phyloP scores from a whole-genome alignment of 768 basidiomycete genomes.

The Phylloporus rhodoxanthus region DNA sequence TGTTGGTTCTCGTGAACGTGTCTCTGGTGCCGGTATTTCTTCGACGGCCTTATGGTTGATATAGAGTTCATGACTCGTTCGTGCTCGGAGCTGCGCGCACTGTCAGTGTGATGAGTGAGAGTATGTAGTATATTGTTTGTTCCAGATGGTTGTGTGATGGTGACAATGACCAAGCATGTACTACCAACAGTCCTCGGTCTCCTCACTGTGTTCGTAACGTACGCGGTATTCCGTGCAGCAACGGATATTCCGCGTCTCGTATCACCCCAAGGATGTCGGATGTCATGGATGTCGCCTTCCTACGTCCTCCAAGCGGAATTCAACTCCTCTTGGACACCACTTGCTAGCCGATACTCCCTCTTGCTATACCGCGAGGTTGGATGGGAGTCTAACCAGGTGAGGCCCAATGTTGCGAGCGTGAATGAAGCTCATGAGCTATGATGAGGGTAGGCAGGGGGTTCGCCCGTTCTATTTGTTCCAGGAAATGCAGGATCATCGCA shows the following conservation, averaged over 20 bases:
- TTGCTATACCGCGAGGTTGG: slow-evolving; percentile 87
- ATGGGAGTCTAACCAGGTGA: slow-evolving; percentile 67
- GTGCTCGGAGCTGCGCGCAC: too few relatives aligned
- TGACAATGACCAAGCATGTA: slow-evolving; percentile 10
- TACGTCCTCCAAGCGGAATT: slow-evolving; percentile 72
- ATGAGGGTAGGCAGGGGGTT: slow-evolving; percentile 36
- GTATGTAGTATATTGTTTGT: too few relatives aligned
- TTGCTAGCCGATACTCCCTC: slow-evolving; percentile 74
- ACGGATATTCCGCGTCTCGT: slow-evolving; percentile 43
- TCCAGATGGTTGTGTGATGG: background rate
- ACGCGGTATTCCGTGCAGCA: slow-evolving; percentile 39
- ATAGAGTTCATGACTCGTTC: too few relatives aligned
- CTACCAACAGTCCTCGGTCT: slow-evolving; percentile 20
- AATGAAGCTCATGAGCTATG: background rate
- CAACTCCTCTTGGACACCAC: slow-evolving; percentile 61
- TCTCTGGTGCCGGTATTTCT: too few relatives aligned
- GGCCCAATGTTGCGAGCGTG: slow-evolving; percentile 7
- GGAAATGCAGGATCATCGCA: slow-evolving; percentile 95
- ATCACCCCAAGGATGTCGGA: slow-evolving; percentile 88
- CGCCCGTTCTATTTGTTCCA: slow-evolving; percentile 94
- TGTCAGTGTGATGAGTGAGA: background rate
- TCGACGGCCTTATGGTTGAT: too few relatives aligned
- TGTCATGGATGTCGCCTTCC: slow-evolving; percentile 94
- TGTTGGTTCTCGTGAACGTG: too few relatives aligned
- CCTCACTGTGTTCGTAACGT: slow-evolving; percentile 34